Base-by-base conservation (phyloP, 176 grass and related monocot genomes). In the Phragmites australis region DNA sequence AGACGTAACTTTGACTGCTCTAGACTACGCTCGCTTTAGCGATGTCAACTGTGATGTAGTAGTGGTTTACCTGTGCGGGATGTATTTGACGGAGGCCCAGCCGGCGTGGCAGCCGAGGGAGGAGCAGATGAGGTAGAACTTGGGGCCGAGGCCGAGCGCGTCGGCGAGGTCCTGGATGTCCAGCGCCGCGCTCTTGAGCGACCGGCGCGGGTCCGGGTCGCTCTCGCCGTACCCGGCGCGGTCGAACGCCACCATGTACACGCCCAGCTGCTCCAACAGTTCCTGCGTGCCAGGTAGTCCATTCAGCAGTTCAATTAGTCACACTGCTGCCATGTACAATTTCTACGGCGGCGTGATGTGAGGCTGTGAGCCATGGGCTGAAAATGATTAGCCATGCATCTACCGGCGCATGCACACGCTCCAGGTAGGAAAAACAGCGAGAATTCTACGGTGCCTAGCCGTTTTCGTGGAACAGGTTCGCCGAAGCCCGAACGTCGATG, bases 201-300 rank as follows among this genome's bases (percentile, higher is more conserved):
- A 88, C 39, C 93, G 81, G 8, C 68, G 70, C 13, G 74, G 84
- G 81, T 95, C 86, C 5, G 90, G 93, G 76, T 92, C 84, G 82
- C 93, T 95, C 84, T 95, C 93, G 64, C 93, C 93, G 69, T 88
- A 95, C 12, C 93, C 93, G 25, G 93, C 90, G 25, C 89, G 81
- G 82, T 96, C 93, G 68, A 90, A 96, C 70, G 87, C 82, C 50
- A 96, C 90, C 77, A 96, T 88, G 85, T 92, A 86, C 21, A 96
- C 82, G 10, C 81, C 81, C 47, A 96, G 45, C 72, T 96, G 84
- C 81, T 92, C 87, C 47, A 96, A 23, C 62, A 96, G 15, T 66
- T 78, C 87, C 93, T 90, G 83, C 22, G 34, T 31, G 54, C 22
- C 9, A 51, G 12, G 5, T 0, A 3, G 1, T 34, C 76, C 5